Conservation (phyloP, 805 yeast species). For the Sugiyamaella valdiviana region DNA sequence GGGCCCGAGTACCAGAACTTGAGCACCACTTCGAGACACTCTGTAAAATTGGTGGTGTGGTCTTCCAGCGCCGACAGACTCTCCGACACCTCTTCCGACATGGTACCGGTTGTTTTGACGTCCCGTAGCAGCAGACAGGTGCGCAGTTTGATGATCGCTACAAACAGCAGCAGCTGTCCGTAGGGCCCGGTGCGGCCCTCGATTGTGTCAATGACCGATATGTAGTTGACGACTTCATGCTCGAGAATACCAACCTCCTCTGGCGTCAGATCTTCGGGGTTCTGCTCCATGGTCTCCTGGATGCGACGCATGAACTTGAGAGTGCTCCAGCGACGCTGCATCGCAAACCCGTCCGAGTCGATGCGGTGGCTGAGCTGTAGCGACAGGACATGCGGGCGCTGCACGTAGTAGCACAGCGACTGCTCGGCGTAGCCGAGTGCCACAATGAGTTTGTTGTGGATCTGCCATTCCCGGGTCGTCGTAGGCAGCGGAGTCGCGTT, state of each 20-base stretch:
- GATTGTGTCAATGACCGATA: constrained; percentile 3
- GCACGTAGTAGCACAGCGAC: neutral
- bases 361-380: neutral
- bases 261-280: neutral
- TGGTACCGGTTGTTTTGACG: neutral
- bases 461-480: neutral
- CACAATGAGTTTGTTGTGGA: neutral
- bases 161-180: constrained; percentile 9
- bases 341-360: neutral
- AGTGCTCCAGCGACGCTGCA: neutral
- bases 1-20: neutral
- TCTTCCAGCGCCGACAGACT: neutral
- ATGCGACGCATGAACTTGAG: neutral
- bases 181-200: constrained; percentile 8
- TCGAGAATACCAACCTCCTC: constrained; percentile 1
- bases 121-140: constrained; percentile 4
- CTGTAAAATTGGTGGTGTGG: neutral
- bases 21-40: neutral
- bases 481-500: neutral
- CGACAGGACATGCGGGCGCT: neutral
- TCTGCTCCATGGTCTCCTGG: neutral
- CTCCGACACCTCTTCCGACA: neutral
- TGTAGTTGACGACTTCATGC: constrained; percentile 1
- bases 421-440: neutral
- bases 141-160: constrained; percentile 7